Base-by-base conservation (phyloP, 73 alveolate genomes). In the Diophrys appendiculata region DNA sequence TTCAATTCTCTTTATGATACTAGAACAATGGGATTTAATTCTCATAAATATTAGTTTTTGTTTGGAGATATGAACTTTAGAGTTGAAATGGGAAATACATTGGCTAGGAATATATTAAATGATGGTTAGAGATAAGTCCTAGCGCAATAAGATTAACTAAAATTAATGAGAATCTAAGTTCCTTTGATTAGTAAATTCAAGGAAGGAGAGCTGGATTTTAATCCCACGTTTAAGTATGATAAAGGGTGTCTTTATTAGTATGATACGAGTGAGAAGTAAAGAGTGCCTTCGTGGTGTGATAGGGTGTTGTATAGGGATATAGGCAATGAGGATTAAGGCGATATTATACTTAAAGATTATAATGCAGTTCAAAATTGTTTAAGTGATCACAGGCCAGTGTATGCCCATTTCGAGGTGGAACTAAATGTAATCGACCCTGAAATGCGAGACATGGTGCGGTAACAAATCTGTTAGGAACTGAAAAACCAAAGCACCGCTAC, bases 211-310 rank as follows among this genome's bases (percentile, higher is more conserved):
- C 18, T 43, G 60, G n/a, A 11, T 5, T 43, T 43, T 43, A 43
- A 43, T 43, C 60, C 60, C 18, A 43, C 60, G 18, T 43, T 43
- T 18, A 43, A 43, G 60, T 43, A 43, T 18, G 60, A 43, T 43
- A 43, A 43, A 43, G 60, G 18, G 5, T 11, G 60, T 43, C 60
- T 43, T 11, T 11, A 5, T 43, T 11, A 18, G 5, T 43, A 43
- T 43, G 60, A 43, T 43, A 43, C 60, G 18, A 11, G n/a, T 43
- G n/a, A 5, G 5, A 43, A 43, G 60, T 43, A 43, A 43, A 43
- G 60, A 43, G 60, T 43, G 18, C 60, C 60, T 43, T 43, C 60
- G 18, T 43, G 60, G 60, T 43, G 60, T 43, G 60, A 43, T 43
- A 43, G 60, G 18, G 18, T 43, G 18, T 43, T 43, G 18, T 43